Base-by-base conservation (phyloP, 2,329 filamentous ascomycete genomes). In the Hortaea sp. region DNA sequence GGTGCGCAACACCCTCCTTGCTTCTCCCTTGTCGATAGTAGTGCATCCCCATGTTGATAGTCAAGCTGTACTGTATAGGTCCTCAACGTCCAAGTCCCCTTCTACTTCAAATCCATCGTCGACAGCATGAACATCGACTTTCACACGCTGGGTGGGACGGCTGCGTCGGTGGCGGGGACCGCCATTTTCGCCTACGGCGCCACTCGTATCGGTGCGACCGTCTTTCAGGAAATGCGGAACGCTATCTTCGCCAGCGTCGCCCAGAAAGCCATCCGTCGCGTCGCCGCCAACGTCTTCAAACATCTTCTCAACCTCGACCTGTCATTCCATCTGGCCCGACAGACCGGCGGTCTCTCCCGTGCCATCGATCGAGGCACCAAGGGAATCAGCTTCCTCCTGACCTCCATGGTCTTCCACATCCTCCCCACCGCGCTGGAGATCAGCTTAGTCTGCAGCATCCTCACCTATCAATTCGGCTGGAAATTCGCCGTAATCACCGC, bases 61-160 rank as follows among this genome's bases (percentile, higher is more conserved):
- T 47, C 27, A 10, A 9, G 6, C 6, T 43, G 7, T 30, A 6
- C 40, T 50, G 52, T 57, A 53, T 61, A 65, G 76, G 66, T 94
- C 42, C 74, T 98, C 60, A 98, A 97, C 66, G 92, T 98, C 11
- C 88, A 98, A 70, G 88, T 98, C 41, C 92, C 92, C 0, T 98
- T 98, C 64, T 98, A 95, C 73, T 98, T 98, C 74, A 97, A 97
- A 74, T 89, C 73, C 66, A 97, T 98, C 53, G 87, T 98, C 38
- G 94, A 98, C 66, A 82, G 87, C 13, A 95, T 98, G 88, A 98
- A 98, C 65, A 78, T 98, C 56, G 92, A 98, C 66, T 82, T 95
- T 63, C 77, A 79, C n/a, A 76, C 84, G 11, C 70, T 86, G 5
- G 90, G 88, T n/a, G 89, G 88, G 6, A 95, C 88, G 0, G 89